Percentiles rank a stretch among this genome's conserved stretches.
Conservation (phyloP, 1,139 yeast genomes). For the Barnettozyma hawaiiensis region DNA sequence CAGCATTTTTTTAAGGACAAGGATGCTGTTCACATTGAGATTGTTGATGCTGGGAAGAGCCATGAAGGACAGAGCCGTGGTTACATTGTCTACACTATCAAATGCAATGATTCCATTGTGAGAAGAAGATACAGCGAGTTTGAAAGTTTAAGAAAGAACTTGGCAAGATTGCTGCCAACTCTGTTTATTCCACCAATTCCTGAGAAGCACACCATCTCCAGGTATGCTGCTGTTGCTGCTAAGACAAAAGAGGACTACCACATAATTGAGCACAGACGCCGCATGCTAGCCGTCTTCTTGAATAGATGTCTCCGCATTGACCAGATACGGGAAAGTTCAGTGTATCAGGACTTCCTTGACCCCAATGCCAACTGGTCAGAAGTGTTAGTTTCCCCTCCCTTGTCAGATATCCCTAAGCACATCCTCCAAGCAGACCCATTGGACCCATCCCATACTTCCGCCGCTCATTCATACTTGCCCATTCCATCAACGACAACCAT, state of each 20-base stretch:
- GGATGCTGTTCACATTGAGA: conserved; percentile 36
- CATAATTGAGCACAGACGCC: conserved; percentile 53
- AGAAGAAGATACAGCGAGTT: conserved; percentile 82
- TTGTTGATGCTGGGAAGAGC: conserved; percentile 73
- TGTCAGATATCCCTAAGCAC: conserved; percentile 42
- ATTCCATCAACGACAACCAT: conserved; percentile 43
- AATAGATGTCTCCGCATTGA: conserved; percentile 62
- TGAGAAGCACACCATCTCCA: conserved; percentile 61
- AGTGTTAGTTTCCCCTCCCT: conserved; percentile 46
- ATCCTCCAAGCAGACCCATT: conserved; percentile 44
- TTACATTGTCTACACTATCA: conserved; percentile 72
- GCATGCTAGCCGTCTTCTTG: conserved; percentile 69
- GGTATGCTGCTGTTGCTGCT: conserved; percentile 45
- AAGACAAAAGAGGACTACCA: conserved; percentile 41
- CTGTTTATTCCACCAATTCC: conserved; percentile 90
- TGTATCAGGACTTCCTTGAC: conserved; percentile 69
- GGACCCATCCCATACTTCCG: conserved; percentile 38
- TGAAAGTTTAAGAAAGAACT: conserved; percentile 62
- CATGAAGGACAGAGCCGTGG: conserved; percentile 66
- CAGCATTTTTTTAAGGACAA: conserved; percentile 20
- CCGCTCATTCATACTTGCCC: conserved; percentile 57
- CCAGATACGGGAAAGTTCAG: conserved; percentile 49
- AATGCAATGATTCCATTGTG: conserved; percentile 51
- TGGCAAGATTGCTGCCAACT: conserved; percentile 69
- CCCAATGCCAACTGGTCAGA: conserved; percentile 76